phyloP scores from a whole-genome alignment of 2,329 filamentous ascomycete species.

The Chaetomiaceae sp. region DNA sequence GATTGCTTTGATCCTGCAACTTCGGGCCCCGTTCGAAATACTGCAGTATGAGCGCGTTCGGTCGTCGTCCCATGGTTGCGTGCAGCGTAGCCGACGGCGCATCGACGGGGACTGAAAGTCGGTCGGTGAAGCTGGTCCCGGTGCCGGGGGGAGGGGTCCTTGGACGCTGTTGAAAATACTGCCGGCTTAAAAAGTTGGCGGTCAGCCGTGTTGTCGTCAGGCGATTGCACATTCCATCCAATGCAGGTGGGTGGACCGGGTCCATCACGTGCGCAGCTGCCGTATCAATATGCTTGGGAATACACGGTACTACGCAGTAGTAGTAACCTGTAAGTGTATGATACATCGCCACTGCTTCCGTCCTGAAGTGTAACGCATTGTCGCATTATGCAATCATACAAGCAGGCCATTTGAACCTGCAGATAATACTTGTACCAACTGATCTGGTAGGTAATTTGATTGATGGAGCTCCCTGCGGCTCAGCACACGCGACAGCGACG shows the following conservation, averaged over 20 bases:
- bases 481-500: too few species aligned
- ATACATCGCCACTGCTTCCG: too few species aligned
- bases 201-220: constrained; percentile 13
- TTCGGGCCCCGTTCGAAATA: constrained; percentile 85
- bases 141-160: constrained; percentile 19
- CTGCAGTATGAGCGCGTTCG: constrained; percentile 77
- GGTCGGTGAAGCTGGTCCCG: constrained; percentile 11
- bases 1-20: constrained; percentile 81
- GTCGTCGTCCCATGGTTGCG: constrained; percentile 59
- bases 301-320: too few species aligned
- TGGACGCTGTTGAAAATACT: constrained; percentile 21
- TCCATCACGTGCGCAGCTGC: background rate
- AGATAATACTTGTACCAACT: too few species aligned
- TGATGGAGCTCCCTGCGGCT: too few species aligned
- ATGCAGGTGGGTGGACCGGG: background rate
- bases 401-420: too few species aligned
- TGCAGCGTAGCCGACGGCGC: constrained; percentile 11
- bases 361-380: too few species aligned
- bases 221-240: too few species aligned
- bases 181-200: constrained; percentile 24
- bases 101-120: constrained; percentile 14
- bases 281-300: background rate
- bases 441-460: too few species aligned
- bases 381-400: too few species aligned
- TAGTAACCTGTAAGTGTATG: too few species aligned